Evolutionary conservation across 2,329 filamentous ascomycete species (phyloP).

Genomic region (Epichloe baconii): DNA sequence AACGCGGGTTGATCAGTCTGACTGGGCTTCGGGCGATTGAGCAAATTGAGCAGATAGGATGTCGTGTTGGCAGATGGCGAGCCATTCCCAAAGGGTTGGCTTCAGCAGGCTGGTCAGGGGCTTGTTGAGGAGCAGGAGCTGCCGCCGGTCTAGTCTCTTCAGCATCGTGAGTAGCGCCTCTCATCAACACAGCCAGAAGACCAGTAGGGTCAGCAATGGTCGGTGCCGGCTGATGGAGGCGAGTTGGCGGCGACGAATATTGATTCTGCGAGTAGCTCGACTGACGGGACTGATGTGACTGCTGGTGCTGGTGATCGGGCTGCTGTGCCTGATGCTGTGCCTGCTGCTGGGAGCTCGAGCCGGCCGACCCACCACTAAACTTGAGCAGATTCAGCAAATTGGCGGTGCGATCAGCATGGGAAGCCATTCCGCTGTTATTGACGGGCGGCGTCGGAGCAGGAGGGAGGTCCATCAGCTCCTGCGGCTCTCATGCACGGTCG

Average conservation of each 20-base stretch:
- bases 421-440: slow-evolving; percentile 24
- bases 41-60: slow-evolving; percentile 71
- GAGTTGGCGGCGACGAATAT: slow-evolving; percentile 18
- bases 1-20: slow-evolving; percentile 38
- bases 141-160: slow-evolving; percentile 23
- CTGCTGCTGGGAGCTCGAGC: slow-evolving; percentile 17
- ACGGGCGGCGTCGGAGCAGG: slow-evolving; percentile 37
- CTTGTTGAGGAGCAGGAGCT: slow-evolving; percentile 10
- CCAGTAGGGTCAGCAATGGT: slow-evolving; percentile 42
- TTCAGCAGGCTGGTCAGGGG: slow-evolving; percentile 13
- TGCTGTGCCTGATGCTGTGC: slow-evolving; percentile 11
- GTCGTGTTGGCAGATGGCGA: slow-evolving; percentile 58
- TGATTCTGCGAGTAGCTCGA: slow-evolving; percentile 11
- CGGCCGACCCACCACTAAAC: slow-evolving; percentile 33
- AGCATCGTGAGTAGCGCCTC: slow-evolving; percentile 35
- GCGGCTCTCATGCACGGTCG: background rate
- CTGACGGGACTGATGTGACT: slow-evolving; percentile 10
- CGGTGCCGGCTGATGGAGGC: slow-evolving; percentile 44
- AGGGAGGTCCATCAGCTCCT: slow-evolving; percentile 30
- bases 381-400: slow-evolving; percentile 49
- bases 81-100: slow-evolving; percentile 27
- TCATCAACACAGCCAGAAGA: slow-evolving; percentile 47
- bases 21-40: slow-evolving; percentile 64
- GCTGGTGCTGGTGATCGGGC: slow-evolving; percentile 15
- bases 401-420: slow-evolving; percentile 34